A percentile compares a stretch with the other conserved stretches of the same genome.
These are phyloP conservation scores for Fusarium goolgardi DNA, from an alignment of 2,329 filamentous ascomycete species.

Conservation along the genomic window DNA sequence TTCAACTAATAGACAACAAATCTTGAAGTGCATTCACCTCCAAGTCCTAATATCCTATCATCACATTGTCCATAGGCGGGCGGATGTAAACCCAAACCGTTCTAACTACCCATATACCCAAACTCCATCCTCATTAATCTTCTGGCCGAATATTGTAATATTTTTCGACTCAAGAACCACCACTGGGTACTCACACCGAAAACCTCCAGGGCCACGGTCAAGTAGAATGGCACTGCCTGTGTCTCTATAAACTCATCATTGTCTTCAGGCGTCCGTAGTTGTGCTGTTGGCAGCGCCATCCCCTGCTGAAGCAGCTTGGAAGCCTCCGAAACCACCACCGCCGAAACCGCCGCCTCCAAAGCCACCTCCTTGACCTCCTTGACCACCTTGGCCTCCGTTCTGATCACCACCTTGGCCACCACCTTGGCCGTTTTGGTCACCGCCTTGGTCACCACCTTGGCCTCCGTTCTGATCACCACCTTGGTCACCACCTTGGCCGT, in stretches of 20 bases:
- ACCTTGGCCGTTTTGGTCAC: constrained; percentile 3
- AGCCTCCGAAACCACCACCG: constrained; percentile 16
- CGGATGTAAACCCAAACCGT: constrained; percentile 24
- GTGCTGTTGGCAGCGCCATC: constrained; percentile 28
- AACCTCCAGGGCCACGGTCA: constrained; percentile 63
- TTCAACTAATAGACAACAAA: constrained; percentile 32
- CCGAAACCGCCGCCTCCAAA: constrained; percentile 2
- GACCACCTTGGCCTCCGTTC: background rate
- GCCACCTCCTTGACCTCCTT: constrained; percentile 4
- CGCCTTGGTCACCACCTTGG: background rate
- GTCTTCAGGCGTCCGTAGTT: constrained; percentile 30
- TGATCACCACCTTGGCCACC: too few species aligned
- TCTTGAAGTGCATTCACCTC: constrained; percentile 23
- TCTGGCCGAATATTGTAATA: constrained; percentile 42
- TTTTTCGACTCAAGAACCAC: constrained; percentile 65
- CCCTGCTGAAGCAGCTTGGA: constrained; percentile 33
- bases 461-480: constrained; percentile 9
- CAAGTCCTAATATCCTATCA: constrained; percentile 17
- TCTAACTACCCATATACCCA: constrained; percentile 34
- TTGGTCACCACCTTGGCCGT: background rate
- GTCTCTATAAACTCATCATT: constrained; percentile 42
- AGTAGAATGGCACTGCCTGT: constrained; percentile 54
- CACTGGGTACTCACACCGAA: constrained; percentile 57
- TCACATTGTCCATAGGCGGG: constrained; percentile 23
- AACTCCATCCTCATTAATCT: constrained; percentile 53